Percentiles rank a stretch among this genome's conserved stretches.
Conservation (phyloP, 768 basidiomycete genomes). For the Serendipita vermifera region DNA sequence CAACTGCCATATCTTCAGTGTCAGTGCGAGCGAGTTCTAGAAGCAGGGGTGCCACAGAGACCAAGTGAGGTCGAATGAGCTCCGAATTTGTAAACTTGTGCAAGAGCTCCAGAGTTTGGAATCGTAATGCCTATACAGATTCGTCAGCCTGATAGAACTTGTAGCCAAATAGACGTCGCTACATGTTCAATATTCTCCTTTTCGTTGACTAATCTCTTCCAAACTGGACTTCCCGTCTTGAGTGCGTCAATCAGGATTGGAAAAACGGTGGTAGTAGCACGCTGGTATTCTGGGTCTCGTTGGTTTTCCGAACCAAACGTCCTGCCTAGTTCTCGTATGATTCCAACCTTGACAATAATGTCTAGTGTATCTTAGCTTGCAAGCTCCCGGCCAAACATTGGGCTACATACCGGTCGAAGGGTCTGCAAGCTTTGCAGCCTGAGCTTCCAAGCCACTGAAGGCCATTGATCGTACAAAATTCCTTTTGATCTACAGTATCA, state of each 20-base stretch:
- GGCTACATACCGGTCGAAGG: slow-evolving; percentile 6
- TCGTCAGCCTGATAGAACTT: slow-evolving; percentile 52
- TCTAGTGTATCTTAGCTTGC: slow-evolving; percentile 30
- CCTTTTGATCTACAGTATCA: no score
- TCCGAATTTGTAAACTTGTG: slow-evolving; percentile 79
- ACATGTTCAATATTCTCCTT: slow-evolving; percentile 26
- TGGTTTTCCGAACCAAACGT: slow-evolving; percentile 55
- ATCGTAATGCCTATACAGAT: slow-evolving; percentile 71
- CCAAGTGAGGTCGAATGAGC: slow-evolving; percentile 52
- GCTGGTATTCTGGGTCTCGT: slow-evolving; percentile 57
- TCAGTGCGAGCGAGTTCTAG: slow-evolving; percentile 73
- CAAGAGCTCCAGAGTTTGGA: slow-evolving; percentile 75
- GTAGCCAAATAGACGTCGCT: slow-evolving; percentile 9
- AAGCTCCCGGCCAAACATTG: background rate
- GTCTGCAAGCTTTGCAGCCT: slow-evolving; percentile 2
- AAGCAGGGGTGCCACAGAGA: slow-evolving; percentile 63
- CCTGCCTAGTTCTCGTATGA: slow-evolving; percentile 70
- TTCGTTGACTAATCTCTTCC: slow-evolving; percentile 14
- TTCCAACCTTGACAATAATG: slow-evolving; percentile 51
- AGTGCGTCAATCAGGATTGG: slow-evolving; percentile 61
- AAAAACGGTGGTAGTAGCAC: slow-evolving; percentile 58
- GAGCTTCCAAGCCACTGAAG: slow-evolving; percentile 3
- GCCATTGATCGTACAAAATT: no score
- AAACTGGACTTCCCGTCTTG: slow-evolving; percentile 51
- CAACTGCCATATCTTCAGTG: slow-evolving; percentile 90